These are phyloP conservation scores for Grigorovia yakushimaensis DNA, from an alignment of 805 yeast species.

Conservation along the genomic window DNA sequence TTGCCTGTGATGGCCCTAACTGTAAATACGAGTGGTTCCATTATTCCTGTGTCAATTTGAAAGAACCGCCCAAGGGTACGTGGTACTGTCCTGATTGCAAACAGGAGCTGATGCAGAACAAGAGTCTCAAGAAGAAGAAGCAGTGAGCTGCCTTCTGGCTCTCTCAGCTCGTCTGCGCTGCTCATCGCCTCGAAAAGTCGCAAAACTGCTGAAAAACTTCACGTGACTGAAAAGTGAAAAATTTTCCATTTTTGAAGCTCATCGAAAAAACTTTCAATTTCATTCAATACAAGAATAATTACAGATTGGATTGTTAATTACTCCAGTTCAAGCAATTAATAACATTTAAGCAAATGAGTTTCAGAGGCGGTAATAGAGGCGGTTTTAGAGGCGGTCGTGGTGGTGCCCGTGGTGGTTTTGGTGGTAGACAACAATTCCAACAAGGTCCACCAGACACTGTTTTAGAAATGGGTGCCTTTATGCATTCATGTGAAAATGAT, in stretches of 20 bases:
- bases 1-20: constrained; percentile 86
- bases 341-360: constrained; percentile 26
- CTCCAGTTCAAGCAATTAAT: neutral
- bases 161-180: too few relatives aligned
- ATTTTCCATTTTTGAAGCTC: constrained; percentile 2
- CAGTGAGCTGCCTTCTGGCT: neutral
- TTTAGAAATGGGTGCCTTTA: constrained; percentile 85
- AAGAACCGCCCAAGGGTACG: constrained; percentile 79
- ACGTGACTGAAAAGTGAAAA: constrained; percentile 2
- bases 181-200: too few relatives aligned
- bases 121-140: constrained; percentile 17
- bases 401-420: constrained; percentile 34
- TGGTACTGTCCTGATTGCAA: constrained; percentile 92
- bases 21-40: constrained; percentile 95
- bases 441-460: constrained; percentile 97
- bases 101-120: constrained; percentile 28
- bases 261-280: too few relatives aligned
- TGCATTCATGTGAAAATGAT: constrained; percentile 94
- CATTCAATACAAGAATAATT: too few relatives aligned
- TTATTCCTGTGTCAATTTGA: constrained; percentile 86
- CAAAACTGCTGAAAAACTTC: neutral
- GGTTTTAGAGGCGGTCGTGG: constrained; percentile 35
- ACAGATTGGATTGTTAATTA: too few relatives aligned
- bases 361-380: constrained; percentile 25
- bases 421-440: constrained; percentile 62